Conservation (phyloP, 805 yeast species). For the Myxozyma melibiosi region DNA sequence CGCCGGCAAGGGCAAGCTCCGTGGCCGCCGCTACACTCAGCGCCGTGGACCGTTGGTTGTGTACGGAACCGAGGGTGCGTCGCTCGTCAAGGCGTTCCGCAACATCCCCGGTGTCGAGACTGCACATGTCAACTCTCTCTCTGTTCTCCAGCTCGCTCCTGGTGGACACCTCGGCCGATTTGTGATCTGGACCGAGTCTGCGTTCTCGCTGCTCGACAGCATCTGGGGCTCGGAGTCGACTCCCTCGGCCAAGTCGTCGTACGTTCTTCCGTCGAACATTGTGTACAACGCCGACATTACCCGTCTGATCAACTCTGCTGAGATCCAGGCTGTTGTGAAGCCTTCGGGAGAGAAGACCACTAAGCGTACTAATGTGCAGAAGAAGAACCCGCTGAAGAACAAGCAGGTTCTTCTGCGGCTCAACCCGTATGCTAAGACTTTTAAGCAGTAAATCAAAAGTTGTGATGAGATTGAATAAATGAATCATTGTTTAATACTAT, state of each 20-base stretch:
- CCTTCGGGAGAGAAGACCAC: constrained; percentile 93
- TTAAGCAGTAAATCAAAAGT: constrained; percentile 42
- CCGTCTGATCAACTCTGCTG: constrained; percentile 98
- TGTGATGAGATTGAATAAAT: background rate
- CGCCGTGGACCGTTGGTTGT: constrained; percentile 99
- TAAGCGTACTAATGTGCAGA: constrained; percentile 92
- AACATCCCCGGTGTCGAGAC: constrained; percentile 99
- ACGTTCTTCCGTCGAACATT: constrained; percentile 92
- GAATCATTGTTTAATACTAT: background rate
- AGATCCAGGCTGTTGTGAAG: constrained; percentile 95
- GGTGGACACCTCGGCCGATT: constrained; percentile 99
- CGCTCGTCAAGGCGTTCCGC: constrained; percentile 98
- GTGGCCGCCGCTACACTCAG: constrained; percentile 99
- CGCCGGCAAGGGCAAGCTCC: constrained; percentile 99
- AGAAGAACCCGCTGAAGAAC: constrained; percentile 99
- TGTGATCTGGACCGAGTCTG: constrained; percentile 99
- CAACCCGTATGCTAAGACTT: constrained; percentile 99
- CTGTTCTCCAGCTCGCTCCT: constrained; percentile 98
- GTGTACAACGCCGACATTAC: constrained; percentile 93
- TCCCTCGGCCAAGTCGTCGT: constrained; percentile 81
- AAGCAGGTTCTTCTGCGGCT: constrained; percentile 96
- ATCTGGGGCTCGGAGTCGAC: constrained; percentile 94
- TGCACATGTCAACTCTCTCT: constrained; percentile 85
- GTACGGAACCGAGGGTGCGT: constrained; percentile 91
- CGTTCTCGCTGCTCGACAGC: constrained; percentile 93